phyloP scores from a whole-genome alignment of 495 filamentous ascomycete genomes.

The Thermochaetoides thermophila region DNA sequence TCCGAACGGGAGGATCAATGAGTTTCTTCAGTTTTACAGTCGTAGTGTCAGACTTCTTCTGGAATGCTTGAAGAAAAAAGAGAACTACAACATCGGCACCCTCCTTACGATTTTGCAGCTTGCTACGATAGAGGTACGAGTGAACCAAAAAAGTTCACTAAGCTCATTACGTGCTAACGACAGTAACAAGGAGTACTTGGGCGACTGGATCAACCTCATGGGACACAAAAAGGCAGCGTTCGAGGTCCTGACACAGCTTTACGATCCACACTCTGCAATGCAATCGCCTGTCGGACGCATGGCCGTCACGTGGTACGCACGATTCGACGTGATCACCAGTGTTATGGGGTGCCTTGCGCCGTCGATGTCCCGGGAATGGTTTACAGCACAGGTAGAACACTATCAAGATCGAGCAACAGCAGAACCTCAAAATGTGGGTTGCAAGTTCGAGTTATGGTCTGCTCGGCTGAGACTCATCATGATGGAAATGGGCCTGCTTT shows the following conservation, averaged over 20 bases:
- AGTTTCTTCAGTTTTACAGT: conserved; percentile 84
- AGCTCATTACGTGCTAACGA: conserved; percentile 5
- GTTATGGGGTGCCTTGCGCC: conserved; percentile 69
- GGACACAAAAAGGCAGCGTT: conserved; percentile 86
- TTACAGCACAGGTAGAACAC: conserved; percentile 45
- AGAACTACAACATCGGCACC: conserved; percentile 57
- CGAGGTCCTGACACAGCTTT: conserved; percentile 61
- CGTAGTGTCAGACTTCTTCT: conserved; percentile 65
- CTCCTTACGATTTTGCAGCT: conserved; percentile 83
- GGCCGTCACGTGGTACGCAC: conserved; percentile 73
- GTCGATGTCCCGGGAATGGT: conserved; percentile 68
- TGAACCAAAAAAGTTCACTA: neutral
- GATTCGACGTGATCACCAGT: conserved; percentile 74
- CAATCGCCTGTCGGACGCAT: conserved; percentile 50
- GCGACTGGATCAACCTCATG: conserved; percentile 85
- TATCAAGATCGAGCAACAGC: conserved; percentile 41
- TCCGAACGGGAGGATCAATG: conserved; percentile 53
- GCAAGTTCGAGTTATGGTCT: conserved; percentile 49
- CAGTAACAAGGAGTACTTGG: conserved; percentile 69
- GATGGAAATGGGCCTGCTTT: conserved; percentile 65
- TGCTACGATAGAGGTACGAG: conserved; percentile 73
- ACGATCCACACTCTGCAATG: conserved; percentile 63
- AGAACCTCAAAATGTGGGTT: conserved; percentile 46
- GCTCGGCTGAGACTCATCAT: conserved; percentile 59
- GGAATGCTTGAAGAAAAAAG: conserved; percentile 50